Evolutionary conservation across 2,329 filamentous ascomycete species (phyloP).

Genomic region (Aspergillus pseudonomiae): DNA sequence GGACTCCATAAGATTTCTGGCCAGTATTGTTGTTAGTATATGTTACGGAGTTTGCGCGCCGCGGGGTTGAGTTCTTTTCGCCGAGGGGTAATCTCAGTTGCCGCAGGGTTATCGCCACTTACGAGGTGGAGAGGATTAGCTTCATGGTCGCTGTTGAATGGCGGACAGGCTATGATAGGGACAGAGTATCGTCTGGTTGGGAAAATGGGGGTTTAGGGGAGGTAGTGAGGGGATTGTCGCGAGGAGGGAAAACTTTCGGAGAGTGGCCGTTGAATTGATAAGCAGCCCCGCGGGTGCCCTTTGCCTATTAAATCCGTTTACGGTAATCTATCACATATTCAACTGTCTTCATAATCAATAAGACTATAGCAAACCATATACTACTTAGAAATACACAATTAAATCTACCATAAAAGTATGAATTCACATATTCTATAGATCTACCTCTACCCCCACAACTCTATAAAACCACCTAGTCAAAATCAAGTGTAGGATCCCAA

Average conservation of each 20-base stretch:
- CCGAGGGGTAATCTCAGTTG: neutral
- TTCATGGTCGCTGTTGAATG: slow-evolving; percentile 61
- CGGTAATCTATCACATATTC: neutral
- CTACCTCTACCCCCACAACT: neutral
- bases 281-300: slow-evolving; percentile 32
- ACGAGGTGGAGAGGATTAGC: slow-evolving; percentile 85
- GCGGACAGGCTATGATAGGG: neutral
- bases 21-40: slow-evolving; percentile 7
- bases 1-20: slow-evolving; percentile 80
- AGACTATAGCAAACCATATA: neutral
- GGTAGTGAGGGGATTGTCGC: neutral
- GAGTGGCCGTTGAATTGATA: slow-evolving; percentile 24
- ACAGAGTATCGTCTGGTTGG: neutral
- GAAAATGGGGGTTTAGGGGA: neutral
- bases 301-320: slow-evolving; percentile 3
- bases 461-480: slow-evolving; percentile 24
- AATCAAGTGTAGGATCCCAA: slow-evolving; percentile 57
- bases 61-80: neutral
- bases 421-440: neutral
- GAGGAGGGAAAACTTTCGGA: slow-evolving; percentile 3
- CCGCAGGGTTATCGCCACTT: slow-evolving; percentile 41
- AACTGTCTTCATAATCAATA: neutral
- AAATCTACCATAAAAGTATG: neutral
- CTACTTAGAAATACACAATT: neutral
- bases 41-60: slow-evolving; percentile 6